These are phyloP conservation scores for Ambrosiella beaveri DNA, from an alignment of 2,329 filamentous ascomycete genomes.

Conservation along the genomic window DNA sequence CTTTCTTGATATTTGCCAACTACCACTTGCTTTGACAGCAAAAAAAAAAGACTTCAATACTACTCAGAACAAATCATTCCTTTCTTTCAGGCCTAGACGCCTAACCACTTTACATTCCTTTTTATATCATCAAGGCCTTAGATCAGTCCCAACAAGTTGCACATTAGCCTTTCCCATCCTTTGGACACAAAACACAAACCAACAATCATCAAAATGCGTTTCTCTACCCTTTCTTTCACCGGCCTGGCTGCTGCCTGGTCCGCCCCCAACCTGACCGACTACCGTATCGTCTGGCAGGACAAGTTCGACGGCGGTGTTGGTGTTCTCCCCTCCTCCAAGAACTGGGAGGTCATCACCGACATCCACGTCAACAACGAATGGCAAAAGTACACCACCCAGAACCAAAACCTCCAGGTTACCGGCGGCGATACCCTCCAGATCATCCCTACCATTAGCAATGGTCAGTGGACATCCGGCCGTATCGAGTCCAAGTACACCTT, in stretches of 20 bases:
- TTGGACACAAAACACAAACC: not conserved
- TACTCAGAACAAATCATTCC: not conserved
- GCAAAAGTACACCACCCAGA: slow-evolving; percentile 30
- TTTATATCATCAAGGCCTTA: not conserved
- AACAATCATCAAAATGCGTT: slow-evolving; percentile 4
- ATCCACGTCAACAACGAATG: slow-evolving; percentile 34
- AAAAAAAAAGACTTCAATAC: not conserved
- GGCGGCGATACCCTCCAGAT: slow-evolving; percentile 34
- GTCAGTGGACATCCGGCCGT: slow-evolving; percentile 36
- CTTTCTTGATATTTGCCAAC: not conserved
- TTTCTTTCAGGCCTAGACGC: slow-evolving; percentile 4
- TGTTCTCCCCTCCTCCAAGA: slow-evolving; percentile 19
- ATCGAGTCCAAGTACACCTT: slow-evolving; percentile 33
- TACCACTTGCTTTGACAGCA: not conserved
- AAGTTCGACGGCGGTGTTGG: slow-evolving; percentile 24
- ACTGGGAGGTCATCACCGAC: slow-evolving; percentile 27
- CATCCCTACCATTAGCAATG: slow-evolving; percentile 26
- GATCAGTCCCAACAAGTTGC: not conserved
- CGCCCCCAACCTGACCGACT: slow-evolving; percentile 24
- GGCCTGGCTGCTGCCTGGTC: slow-evolving; percentile 21
- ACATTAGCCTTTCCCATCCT: not conserved
- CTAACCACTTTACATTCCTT: not conserved
- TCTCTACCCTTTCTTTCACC: slow-evolving; percentile 15
- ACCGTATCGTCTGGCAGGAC: slow-evolving; percentile 26
- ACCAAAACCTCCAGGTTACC: slow-evolving; percentile 31